Evolutionary conservation across 106 monocot genomes (phyloP), one percentile per base, ranked within the genome.

Genomic region (Hemerocallis citrina): DNA sequence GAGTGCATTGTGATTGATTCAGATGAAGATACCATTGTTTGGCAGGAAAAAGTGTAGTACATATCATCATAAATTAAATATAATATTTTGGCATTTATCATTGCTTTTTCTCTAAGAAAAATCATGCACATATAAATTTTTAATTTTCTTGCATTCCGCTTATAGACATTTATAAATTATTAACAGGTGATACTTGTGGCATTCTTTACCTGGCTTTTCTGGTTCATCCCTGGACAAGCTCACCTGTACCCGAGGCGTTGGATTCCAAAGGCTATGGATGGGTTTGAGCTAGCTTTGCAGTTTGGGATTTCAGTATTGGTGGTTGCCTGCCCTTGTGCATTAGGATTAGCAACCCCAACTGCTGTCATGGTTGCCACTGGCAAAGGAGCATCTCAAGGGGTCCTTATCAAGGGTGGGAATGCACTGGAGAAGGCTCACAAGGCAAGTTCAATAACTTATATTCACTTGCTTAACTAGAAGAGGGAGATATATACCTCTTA

Each of bases 311-410:
- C 95, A 37, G 95, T 95, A 28, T 65, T 95, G 37, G 95, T 95
- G 33, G 71, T 95, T 64, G 95, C 95, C 28, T 95, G 95, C 44
- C 95, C 95, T 27, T 95, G 95, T 65, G 95, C 95, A 40, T 68
- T 95, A 31, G 95, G 95, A 41, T 72, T 95, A 29, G 95, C 95
- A 29, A 95, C 95, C 40, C 95, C 95, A 16, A 95, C 95, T 47
- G 95, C 95, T 54, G 89, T 95, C 41, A 95, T 95, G 95, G 95
- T 95, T 61, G 89, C 95, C 65, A 95, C 95, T 50, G 95, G 95
- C 22, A 86, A 83, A 81, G 95, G 89, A 51, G 95, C 95, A 67
- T 90, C 89, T 33, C 95, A 90, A 41, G 95, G 95, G 22, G 78
- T 95, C 34, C 83, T 95, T 50, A 95, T 95, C 54, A 95, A 95